Base-by-base conservation (phyloP, 441 rosid genomes). In the Erodium trifolium region DNA sequence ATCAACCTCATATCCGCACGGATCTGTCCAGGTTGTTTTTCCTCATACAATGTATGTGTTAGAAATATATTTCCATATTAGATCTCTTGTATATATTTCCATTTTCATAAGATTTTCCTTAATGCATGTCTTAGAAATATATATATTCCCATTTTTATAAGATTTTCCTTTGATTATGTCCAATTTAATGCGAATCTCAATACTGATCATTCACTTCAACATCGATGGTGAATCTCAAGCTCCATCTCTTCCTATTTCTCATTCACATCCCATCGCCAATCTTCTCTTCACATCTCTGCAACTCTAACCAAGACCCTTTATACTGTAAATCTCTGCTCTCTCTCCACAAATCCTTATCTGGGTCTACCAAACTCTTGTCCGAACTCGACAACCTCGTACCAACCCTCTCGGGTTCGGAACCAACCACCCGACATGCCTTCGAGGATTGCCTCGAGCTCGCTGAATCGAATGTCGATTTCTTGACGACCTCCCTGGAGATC, bases 371-470 rank as follows among this genome's bases (percentile, higher is more conserved):
- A 6, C 10, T 45, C 51, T 5, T 45, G 13, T 45, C 51, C 51
- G 12, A 7, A 45, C 51, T 45, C 2, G 51, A 45, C 51, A 45
- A 45, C 51, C 13, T 45, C 51, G 13, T 45, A 7, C 12, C 12
- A 45, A 6, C 12, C 51, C 51, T 45, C 51, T 45, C 51, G 2
- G 12, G 51, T 45, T 9, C 51, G 51, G 5, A 45, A 7, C 51
- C 2, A 2, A 45, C 13, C 69, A 47, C 68, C 0, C 63, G 76
- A 27, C 72, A 69, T 0, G 83, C 95, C 7, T 78, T 87, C 41
- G 65, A 81, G 17, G 95, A 87, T 77, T 85, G 95, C 73, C 68
- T 43, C 6, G 45, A 72, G 51, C 79, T 85, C 1, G 73, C 78
- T 4, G 63, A 76, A 23, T 57, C 78, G 17, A 84, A 82, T 71